A percentile compares a stretch with the other conserved stretches of the same genome.
phyloP scores from a whole-genome alignment of 2,329 filamentous ascomycete species.

The Phialemonium atrogriseum region DNA sequence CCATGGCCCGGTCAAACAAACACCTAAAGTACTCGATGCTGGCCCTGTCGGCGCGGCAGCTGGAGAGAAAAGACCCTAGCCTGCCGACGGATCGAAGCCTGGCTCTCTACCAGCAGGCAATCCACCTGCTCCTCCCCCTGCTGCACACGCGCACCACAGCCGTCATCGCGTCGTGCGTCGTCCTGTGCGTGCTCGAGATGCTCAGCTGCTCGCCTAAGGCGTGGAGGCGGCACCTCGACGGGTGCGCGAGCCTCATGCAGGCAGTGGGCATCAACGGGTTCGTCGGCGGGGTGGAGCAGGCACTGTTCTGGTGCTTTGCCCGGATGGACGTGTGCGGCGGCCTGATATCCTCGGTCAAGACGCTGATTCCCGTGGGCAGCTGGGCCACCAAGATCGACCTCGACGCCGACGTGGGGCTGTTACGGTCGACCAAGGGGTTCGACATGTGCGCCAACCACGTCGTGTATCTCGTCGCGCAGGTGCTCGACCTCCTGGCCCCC shows the following conservation, averaged over 20 bases:
- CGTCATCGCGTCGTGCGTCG: conserved; percentile 28
- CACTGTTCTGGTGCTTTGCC: conserved; percentile 51
- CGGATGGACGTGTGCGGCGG: conserved; percentile 51
- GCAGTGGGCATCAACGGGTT: conserved; percentile 45
- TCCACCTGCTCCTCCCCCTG: conserved; percentile 29
- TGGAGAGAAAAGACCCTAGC: conserved; percentile 39
- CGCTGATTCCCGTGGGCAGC: too few relatives aligned
- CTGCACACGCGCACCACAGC: conserved; percentile 22
- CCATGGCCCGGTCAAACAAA: conserved; percentile 36
- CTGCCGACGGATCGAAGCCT: conserved; percentile 40
- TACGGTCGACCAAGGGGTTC: conserved; percentile 23
- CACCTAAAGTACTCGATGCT: conserved; percentile 42
- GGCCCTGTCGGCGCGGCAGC: conserved; percentile 44
- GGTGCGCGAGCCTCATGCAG: conserved; percentile 46
- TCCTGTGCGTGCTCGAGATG: conserved; percentile 33
- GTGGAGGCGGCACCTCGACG: conserved; percentile 49
- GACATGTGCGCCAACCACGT: conserved; percentile 54
- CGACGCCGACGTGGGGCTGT: too few relatives aligned
- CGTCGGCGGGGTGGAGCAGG: conserved; percentile 41
- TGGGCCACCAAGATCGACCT: too few relatives aligned
- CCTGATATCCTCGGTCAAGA: conserved; percentile 47
- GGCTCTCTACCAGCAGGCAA: conserved; percentile 46
- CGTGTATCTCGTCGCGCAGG: conserved; percentile 46
- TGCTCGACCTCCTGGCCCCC: conserved; percentile 41
- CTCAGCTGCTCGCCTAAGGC: conserved; percentile 33